phyloP scores from a whole-genome alignment of 2,329 filamentous ascomycete genomes.

The Claviceps purpurea region DNA sequence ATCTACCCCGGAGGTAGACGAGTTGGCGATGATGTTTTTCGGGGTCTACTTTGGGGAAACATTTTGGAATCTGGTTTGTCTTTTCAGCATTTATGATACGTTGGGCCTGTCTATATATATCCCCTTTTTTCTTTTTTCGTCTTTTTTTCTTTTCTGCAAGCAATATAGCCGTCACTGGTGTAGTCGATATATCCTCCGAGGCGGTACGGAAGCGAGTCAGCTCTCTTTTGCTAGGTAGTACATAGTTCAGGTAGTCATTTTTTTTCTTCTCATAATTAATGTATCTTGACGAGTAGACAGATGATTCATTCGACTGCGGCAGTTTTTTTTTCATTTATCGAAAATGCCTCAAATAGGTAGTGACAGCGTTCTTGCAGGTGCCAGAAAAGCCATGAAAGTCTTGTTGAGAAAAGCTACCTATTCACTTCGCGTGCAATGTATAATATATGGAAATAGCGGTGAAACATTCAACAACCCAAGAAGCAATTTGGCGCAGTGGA shows the following conservation, averaged over 20 bases:
- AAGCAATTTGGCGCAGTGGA: conserved; percentile 18
- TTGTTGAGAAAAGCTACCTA: too few species aligned
- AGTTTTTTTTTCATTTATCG: too few species aligned
- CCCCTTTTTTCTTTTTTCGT: not conserved
- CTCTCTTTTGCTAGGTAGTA: too few species aligned
- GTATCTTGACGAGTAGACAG: too few species aligned
- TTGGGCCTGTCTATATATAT: too few species aligned
- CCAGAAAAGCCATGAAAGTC: too few species aligned
- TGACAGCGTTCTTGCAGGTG: too few species aligned
- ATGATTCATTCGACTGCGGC: too few species aligned
- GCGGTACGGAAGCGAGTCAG: too few species aligned
- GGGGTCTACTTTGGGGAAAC: not conserved
- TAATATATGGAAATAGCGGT: fast-evolving
- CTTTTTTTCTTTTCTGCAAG: not conserved
- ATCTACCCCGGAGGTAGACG: conserved; percentile 31
- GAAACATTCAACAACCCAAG: fast-evolving
- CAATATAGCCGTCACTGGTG: not conserved
- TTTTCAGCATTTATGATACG: not conserved
- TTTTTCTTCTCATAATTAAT: too few species aligned
- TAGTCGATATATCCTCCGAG: not conserved
- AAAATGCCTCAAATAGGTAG: too few species aligned
- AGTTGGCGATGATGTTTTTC: not conserved
- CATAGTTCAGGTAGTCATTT: too few species aligned
- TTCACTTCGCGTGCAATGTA: fast-evolving
- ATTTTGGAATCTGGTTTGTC: not conserved